phyloP scores from a whole-genome alignment of 768 basidiomycete genomes.

The Phaffia australis region DNA sequence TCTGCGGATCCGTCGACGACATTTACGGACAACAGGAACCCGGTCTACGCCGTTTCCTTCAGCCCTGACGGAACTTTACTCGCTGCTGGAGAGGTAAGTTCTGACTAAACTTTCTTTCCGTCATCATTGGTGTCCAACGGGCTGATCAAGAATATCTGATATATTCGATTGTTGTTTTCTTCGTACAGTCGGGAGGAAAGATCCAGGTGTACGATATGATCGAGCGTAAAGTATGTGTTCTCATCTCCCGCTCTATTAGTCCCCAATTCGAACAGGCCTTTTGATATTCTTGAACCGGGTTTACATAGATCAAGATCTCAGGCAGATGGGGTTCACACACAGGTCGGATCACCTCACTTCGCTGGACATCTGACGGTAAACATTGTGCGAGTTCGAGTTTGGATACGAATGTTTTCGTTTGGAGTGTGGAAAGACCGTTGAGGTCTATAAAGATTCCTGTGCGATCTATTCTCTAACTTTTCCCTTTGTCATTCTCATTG shows the following conservation, averaged over 20 bases:
- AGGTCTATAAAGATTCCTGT: constrained; percentile 64
- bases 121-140: background rate
- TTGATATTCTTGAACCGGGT: background rate
- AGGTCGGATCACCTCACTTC: constrained; percentile 64
- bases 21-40: constrained; percentile 51
- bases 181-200: constrained; percentile 60
- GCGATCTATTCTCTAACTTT: constrained; percentile 13
- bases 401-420: constrained; percentile 87
- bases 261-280: constrained; percentile 2
- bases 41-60: constrained; percentile 64
- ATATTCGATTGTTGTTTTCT: background rate
- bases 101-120: background rate
- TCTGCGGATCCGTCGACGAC: constrained; percentile 44
- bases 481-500: background rate
- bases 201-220: constrained; percentile 64
- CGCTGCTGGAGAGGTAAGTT: constrained; percentile 77
- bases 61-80: constrained; percentile 64
- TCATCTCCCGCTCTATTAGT: background rate
- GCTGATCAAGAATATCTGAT: background rate
- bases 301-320: constrained; percentile 50
- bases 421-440: constrained; percentile 55
- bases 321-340: constrained; percentile 74
- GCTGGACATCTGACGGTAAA: constrained; percentile 61
- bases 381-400: constrained; percentile 79
- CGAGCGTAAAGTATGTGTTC: constrained; percentile 48